A percentile compares a stretch with the other conserved stretches of the same genome.
Evolutionary conservation across 371 early-diverging fungal genomes (phyloP).

Genomic region (Mucor indicus): DNA sequence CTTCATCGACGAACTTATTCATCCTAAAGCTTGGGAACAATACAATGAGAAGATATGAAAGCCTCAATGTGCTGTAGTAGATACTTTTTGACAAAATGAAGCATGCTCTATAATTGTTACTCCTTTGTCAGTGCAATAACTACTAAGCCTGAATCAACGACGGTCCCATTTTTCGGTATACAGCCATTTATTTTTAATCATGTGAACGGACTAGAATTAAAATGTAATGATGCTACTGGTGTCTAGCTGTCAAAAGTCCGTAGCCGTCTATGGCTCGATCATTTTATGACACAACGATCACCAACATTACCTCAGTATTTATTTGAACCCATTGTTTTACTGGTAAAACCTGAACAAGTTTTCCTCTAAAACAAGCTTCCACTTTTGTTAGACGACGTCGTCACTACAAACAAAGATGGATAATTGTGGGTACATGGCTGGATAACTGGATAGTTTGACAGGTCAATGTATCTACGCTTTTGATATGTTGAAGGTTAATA

Average conservation of each 20-base stretch:
- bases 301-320: conserved; percentile 86
- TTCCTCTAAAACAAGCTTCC: too few relatives aligned
- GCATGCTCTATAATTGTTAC: conserved; percentile 93
- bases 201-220: conserved; percentile 68
- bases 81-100: conserved; percentile 97
- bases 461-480: conserved; percentile 84
- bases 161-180: conserved; percentile 96
- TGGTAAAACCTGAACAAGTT: conserved; percentile 39
- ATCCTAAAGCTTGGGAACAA: conserved; percentile 98
- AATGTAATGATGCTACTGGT: conserved; percentile 88
- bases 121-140: conserved; percentile 83
- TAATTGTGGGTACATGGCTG: conserved; percentile 93
- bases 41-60: conserved; percentile 88
- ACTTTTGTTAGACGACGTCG: conserved; percentile 83
- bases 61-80: conserved; percentile 86
- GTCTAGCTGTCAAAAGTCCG: conserved; percentile 84
- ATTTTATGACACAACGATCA: conserved; percentile 90
- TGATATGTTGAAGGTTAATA: conserved; percentile 63
- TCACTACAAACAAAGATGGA: conserved; percentile 85
- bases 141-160: conserved; percentile 94
- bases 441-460: conserved; percentile 89
- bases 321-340: conserved; percentile 89
- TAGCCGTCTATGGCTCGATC: conserved; percentile 98
- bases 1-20: conserved; percentile 98
- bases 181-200: conserved; percentile 85